These are phyloP conservation scores for Prunus campanulata DNA, from an alignment of 306 rosid species.

Conservation along the genomic window DNA sequence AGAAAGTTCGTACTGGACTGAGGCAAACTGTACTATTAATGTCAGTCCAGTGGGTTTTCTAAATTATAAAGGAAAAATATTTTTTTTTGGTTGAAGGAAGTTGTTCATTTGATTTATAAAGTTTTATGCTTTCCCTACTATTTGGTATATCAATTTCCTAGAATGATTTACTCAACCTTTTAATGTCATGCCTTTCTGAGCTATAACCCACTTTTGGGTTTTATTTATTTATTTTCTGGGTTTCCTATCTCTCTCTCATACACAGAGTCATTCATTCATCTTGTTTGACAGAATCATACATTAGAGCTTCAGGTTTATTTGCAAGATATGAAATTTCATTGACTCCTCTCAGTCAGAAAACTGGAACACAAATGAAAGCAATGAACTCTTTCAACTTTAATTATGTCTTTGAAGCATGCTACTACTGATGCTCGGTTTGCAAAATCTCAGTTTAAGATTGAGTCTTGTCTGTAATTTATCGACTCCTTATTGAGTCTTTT, in stretches of 20 bases:
- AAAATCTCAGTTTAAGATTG: not conserved
- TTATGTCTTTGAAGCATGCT: not conserved
- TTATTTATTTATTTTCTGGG: not conserved
- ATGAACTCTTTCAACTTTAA: not conserved
- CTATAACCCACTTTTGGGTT: not conserved
- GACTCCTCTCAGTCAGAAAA: not conserved
- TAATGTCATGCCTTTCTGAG: not conserved
- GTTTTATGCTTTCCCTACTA: not conserved
- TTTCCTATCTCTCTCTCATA: too few relatives aligned
- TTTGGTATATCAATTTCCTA: not conserved
- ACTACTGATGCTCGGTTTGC: not conserved
- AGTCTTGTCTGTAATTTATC: not conserved
- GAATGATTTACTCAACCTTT: not conserved
- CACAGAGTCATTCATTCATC: too few relatives aligned
- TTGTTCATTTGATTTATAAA: not conserved
- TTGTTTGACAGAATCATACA: not conserved
- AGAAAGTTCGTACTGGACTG: not conserved
- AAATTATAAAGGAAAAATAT: not conserved
- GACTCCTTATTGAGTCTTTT: not conserved
- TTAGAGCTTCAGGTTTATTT: not conserved
- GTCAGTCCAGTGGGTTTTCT: not conserved
- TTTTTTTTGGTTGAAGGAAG: constrained; percentile 6
- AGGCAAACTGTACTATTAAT: not conserved
- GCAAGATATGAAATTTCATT: not conserved
- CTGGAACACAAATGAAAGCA: not conserved